Conservation (phyloP, 352 stramenopile genomes). For the Pythium pectinolyticum region DNA sequence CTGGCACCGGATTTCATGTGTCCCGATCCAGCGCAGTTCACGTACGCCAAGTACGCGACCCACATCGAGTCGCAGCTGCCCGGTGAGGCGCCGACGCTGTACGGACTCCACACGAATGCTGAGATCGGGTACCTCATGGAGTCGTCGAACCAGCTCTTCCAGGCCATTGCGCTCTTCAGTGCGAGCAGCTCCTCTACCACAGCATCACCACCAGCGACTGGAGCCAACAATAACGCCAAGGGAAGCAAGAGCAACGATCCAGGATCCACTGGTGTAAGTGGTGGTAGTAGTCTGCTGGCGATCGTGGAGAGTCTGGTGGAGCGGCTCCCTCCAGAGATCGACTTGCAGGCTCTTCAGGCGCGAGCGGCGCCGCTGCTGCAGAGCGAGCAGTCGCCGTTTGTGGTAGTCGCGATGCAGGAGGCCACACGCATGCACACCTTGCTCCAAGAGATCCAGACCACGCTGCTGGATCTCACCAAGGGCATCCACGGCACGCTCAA, state of each 20-base stretch:
- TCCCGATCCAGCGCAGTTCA: conserved; percentile 63
- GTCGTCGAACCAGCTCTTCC: conserved; percentile 84
- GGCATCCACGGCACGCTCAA: conserved; percentile 84
- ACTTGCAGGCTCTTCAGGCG: conserved; percentile 50
- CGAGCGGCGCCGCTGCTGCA: conserved; percentile 56
- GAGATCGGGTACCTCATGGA: conserved; percentile 80
- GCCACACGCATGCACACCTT: conserved; percentile 72
- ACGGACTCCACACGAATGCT: conserved; percentile 78
- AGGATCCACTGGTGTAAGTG: too few species aligned
- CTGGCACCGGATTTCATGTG: conserved; percentile 76
- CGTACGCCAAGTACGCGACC: conserved; percentile 94
- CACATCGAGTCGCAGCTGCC: conserved; percentile 72
- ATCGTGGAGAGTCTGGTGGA: conserved; percentile 63
- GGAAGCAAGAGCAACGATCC: neutral
- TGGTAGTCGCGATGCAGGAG: conserved; percentile 83
- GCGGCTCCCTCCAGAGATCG: conserved; percentile 58
- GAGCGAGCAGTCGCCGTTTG: conserved; percentile 73
- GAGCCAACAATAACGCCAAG: neutral
- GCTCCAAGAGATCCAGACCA: conserved; percentile 59
- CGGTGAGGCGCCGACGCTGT: conserved; percentile 63
- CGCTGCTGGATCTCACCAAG: conserved; percentile 68
- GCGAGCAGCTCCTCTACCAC: conserved; percentile 64
- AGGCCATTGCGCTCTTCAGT: conserved; percentile 80
- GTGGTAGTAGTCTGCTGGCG: conserved; percentile 36
- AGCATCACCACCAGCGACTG: neutral